Conservation (phyloP, 1,284 basidiomycete genomes). For the Moesziomyces sp. region DNA sequence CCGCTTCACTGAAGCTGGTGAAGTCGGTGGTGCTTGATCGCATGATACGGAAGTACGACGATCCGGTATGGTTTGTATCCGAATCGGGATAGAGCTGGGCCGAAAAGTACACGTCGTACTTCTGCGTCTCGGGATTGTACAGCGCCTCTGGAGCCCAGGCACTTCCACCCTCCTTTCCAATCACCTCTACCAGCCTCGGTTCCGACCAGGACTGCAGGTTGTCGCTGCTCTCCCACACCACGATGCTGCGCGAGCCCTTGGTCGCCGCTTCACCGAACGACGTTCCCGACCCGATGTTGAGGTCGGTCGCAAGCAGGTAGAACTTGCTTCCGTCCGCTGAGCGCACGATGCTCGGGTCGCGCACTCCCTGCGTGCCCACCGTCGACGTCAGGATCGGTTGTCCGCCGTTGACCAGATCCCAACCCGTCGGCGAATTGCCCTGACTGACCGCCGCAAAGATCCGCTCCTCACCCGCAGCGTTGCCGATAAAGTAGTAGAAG, state of each 20-base stretch:
- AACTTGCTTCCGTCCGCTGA: constrained; percentile 15
- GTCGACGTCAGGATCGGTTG: constrained; percentile 19
- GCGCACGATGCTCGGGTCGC: constrained; percentile 15
- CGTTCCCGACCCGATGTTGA: constrained; percentile 19
- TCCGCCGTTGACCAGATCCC: constrained; percentile 22
- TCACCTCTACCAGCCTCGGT: constrained; percentile 7
- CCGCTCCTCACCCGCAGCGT: constrained; percentile 14
- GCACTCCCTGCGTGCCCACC: constrained; percentile 16
- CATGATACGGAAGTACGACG: constrained; percentile 20
- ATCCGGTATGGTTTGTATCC: constrained; percentile 4
- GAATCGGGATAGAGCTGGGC: constrained; percentile 4
- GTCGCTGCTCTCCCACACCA: constrained; percentile 16
- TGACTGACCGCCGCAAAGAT: constrained; percentile 21
- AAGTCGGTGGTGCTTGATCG: constrained; percentile 16
- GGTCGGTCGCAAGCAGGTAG: constrained; percentile 22
- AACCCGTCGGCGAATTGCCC: constrained; percentile 11
- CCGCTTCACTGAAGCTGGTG: constrained; percentile 4
- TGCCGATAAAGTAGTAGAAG: constrained; percentile 30
- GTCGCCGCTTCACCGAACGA: constrained; percentile 6
- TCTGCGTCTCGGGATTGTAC: constrained; percentile 5
- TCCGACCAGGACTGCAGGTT: constrained; percentile 10
- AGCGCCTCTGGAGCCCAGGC: constrained; percentile 29
- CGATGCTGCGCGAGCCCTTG: constrained; percentile 12
- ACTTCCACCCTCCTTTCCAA: constrained; percentile 6
- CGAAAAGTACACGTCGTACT: constrained; percentile 24